These are phyloP conservation scores for Metarhizium sp. DNA, from an alignment of 2,329 filamentous ascomycete species.

Conservation along the genomic window DNA sequence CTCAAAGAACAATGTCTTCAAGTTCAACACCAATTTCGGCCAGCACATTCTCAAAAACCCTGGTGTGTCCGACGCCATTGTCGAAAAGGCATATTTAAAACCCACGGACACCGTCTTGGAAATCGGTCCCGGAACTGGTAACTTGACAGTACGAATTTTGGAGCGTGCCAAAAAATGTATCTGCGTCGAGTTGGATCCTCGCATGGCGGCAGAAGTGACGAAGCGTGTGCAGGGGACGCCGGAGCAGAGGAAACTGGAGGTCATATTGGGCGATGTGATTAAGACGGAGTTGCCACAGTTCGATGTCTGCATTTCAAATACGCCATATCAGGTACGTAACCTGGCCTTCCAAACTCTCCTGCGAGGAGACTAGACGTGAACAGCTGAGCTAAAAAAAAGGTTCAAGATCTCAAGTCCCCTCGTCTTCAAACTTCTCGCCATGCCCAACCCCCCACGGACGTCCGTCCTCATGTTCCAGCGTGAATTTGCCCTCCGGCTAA, in stretches of 20 bases:
- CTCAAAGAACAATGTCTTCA: slow-evolving; percentile 79
- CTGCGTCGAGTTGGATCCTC: slow-evolving; percentile 85
- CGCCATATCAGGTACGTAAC: slow-evolving; percentile 48
- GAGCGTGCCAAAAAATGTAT: slow-evolving; percentile 75
- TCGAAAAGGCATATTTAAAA: slow-evolving; percentile 73
- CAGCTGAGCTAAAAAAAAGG: background rate
- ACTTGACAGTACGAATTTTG: slow-evolving; percentile 80
- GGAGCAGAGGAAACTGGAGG: slow-evolving; percentile 72
- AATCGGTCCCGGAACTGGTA: slow-evolving; percentile 83
- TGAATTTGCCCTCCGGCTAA: slow-evolving; percentile 85
- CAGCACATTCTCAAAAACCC: slow-evolving; percentile 89
- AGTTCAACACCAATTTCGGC: slow-evolving; percentile 87
- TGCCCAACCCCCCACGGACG: slow-evolving; percentile 70
- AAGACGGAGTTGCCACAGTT: slow-evolving; percentile 72
- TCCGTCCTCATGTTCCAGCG: slow-evolving; percentile 95
- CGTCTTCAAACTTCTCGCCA: slow-evolving; percentile 79
- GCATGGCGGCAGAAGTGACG: slow-evolving; percentile 92
- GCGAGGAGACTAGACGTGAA: background rate
- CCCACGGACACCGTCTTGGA: slow-evolving; percentile 86
- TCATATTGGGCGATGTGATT: slow-evolving; percentile 79
- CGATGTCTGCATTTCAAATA: slow-evolving; percentile 70
- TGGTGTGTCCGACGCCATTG: slow-evolving; percentile 65
- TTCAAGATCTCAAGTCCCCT: slow-evolving; percentile 76
- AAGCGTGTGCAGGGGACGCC: slow-evolving; percentile 90
- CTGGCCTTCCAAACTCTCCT: background rate